These are phyloP conservation scores for Coemansia sp. DNA, from an alignment of 192 early-diverging fungal genomes.

Conservation along the genomic window DNA sequence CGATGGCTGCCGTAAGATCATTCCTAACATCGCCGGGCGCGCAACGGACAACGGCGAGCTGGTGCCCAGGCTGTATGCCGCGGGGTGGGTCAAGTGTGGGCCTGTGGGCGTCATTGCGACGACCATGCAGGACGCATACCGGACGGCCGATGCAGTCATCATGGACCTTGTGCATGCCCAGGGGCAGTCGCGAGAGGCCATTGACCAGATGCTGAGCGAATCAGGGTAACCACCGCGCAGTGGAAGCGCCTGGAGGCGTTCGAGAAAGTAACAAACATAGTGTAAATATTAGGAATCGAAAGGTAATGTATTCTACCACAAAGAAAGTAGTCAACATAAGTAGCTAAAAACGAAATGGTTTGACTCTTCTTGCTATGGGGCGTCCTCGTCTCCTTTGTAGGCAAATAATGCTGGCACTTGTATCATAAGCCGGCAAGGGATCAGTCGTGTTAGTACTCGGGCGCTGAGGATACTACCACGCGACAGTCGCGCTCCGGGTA, in stretches of 20 bases:
- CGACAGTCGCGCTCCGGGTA: constrained; percentile 31
- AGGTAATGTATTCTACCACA: constrained; percentile 16
- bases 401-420: too few relatives aligned
- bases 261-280: constrained; percentile 71
- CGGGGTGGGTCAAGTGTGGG: constrained; percentile 96
- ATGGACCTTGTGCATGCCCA: constrained; percentile 57
- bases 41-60: constrained; percentile 55
- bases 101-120: constrained; percentile 91
- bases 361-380: too few relatives aligned
- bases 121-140: constrained; percentile 92
- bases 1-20: constrained; percentile 60
- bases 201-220: constrained; percentile 29
- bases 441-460: neutral
- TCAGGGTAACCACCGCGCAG: constrained; percentile 63
- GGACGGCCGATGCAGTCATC: constrained; percentile 80
- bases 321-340: too few relatives aligned
- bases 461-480: neutral
- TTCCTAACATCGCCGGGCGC: constrained; percentile 84
- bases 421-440: too few relatives aligned
- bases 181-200: neutral
- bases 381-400: too few relatives aligned
- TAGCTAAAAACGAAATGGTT: too few relatives aligned
- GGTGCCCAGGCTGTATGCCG: constrained; percentile 74
- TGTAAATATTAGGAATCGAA: constrained; percentile 60
- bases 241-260: constrained; percentile 82